Evolutionary conservation across 169 alveolate genomes (phyloP), one percentile per base, ranked within the genome.

Genomic region (Theileria sp.): DNA sequence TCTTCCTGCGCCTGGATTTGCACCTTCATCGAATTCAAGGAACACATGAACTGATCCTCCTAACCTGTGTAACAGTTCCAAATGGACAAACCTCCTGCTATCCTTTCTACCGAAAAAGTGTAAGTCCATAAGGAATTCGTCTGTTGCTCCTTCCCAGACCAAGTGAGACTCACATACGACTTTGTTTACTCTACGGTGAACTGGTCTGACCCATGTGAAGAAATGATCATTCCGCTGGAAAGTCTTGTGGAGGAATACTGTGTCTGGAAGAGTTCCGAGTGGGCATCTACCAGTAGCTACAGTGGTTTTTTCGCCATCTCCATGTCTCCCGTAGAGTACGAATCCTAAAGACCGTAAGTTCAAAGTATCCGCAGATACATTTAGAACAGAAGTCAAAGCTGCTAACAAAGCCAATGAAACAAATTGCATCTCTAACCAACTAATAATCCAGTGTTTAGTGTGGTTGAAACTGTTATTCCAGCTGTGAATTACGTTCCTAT

Each of bases 141-240:
- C 7, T 1, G 1, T 7, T 2, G 62, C 62, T 54, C 62, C 62
- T 19, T 54, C 7, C 62, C 62, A 54, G 1, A 54, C 62, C 7
- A 3, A 3, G 6, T 54, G 62, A 6, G 1, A 3, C 1, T 19
- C 62, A 54, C 62, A 54, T 1, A 54, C 62, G 5, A 32, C 36
- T 32, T 32, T 5, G 36, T 32, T 32, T 5, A 32, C 36, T 5
- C 1, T 32, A 5, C 6, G 1, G 25, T 54, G 62, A n/a, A 54
- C 62, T 54, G 62, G 62, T 19, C 25, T 54, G 25, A 54, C 62
- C 62, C 62, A 54, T 1, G 62, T 54, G 62, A 54, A 54, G 62
- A 3, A 54, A 3, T 54, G 1, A 1, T 54, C 62, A 54, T 7
- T 7, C 19, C 6, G 1, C 25, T 54, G 1, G 7, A 54, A 15